These are phyloP conservation scores for Strobilomyces dryophilus DNA, from an alignment of 768 basidiomycete genomes.

Conservation along the genomic window DNA sequence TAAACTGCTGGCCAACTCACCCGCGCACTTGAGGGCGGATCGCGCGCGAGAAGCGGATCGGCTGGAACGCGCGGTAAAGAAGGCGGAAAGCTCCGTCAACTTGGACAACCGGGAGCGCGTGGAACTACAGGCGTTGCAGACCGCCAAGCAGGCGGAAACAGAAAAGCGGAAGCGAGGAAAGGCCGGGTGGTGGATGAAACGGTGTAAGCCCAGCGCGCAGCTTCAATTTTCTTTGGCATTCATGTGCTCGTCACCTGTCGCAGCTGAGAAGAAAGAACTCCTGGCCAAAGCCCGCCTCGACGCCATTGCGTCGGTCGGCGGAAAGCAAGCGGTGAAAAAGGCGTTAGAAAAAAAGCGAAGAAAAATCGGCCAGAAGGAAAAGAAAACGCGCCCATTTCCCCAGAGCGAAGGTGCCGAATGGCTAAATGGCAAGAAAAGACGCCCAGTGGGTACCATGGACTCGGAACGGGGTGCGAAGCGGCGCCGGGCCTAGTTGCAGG, in stretches of 20 bases:
- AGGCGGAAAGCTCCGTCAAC: constrained; percentile 74
- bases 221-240: not conserved
- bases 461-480: constrained; percentile 17
- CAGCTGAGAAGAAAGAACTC: constrained; percentile 77
- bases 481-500: constrained; percentile 17
- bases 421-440: constrained; percentile 13
- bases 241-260: not conserved
- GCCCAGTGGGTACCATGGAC: constrained; percentile 11
- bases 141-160: constrained; percentile 42
- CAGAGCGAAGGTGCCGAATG: constrained; percentile 15
- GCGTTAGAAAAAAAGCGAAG: constrained; percentile 86
- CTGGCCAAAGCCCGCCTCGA: constrained; percentile 75
- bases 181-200: constrained; percentile 81
- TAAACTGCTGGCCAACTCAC: constrained; percentile 58
- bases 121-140: constrained; percentile 62
- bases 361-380: constrained; percentile 86
- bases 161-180: constrained; percentile 74
- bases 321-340: constrained; percentile 78
- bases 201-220: constrained; percentile 45
- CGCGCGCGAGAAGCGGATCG: constrained; percentile 64
- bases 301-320: constrained; percentile 70
- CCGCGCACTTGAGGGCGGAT: constrained; percentile 53
- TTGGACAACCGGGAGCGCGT: constrained; percentile 62
- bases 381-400: constrained; percentile 71
- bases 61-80: constrained; percentile 71